Percentiles rank a stretch among this genome's conserved stretches.
These are phyloP conservation scores for Nakazawaea populi DNA, from an alignment of 805 yeast genomes.

Conservation along the genomic window DNA sequence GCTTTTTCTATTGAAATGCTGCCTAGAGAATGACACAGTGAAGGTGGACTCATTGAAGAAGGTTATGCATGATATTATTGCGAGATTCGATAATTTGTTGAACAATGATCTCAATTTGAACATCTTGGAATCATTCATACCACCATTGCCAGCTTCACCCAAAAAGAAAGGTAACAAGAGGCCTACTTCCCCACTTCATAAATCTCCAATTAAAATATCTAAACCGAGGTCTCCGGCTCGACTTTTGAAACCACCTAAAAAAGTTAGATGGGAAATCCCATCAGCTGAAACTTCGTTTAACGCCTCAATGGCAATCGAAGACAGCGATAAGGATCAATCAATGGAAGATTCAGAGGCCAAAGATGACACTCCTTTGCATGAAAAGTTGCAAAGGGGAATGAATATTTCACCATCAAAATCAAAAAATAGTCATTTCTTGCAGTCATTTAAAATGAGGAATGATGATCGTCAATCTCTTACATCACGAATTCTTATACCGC, in stretches of 20 bases:
- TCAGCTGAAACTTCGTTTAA: constrained; percentile 7
- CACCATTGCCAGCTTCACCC: constrained; percentile 21
- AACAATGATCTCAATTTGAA: constrained; percentile 10
- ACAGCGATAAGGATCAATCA: not conserved
- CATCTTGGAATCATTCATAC: constrained; percentile 3
- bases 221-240: constrained; percentile 14
- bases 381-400: constrained; percentile 5
- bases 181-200: constrained; percentile 12
- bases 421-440: not conserved
- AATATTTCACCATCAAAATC: constrained; percentile 7
- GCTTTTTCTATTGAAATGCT: constrained; percentile 15
- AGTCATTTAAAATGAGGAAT: not conserved
- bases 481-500: constrained; percentile 4
- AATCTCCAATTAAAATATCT: constrained; percentile 10
- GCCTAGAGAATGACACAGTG: constrained; percentile 10
- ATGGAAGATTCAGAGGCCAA: not conserved
- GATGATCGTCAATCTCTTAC: not conserved
- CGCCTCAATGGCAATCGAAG: not conserved
- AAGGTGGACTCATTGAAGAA: not conserved
- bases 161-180: constrained; percentile 15
- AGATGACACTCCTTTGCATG: constrained; percentile 8
- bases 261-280: constrained; percentile 43
- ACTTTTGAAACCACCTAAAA: constrained; percentile 24
- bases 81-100: constrained; percentile 2
- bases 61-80: constrained; percentile 3